Conservation (phyloP, 73 alveolate species). For the Paramecium bursaria region DNA sequence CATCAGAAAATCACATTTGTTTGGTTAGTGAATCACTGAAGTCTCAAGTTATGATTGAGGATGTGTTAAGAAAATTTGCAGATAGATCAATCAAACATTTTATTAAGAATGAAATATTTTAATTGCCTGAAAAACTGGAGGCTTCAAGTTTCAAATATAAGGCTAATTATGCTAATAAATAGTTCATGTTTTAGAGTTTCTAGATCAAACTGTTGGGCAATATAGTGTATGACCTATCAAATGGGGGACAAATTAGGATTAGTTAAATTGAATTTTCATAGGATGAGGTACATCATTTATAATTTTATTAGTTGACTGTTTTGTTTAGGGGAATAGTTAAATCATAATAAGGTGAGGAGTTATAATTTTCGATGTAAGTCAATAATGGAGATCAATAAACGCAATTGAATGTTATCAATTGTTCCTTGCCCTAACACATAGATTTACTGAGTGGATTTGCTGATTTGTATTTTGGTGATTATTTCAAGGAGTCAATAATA, state of each 20-base stretch:
- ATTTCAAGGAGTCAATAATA: slow-evolving; percentile 22
- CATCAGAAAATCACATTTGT: slow-evolving; percentile 31
- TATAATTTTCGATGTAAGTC: background rate
- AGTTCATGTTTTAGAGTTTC: slow-evolving; percentile 12
- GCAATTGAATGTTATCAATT: slow-evolving; percentile 1
- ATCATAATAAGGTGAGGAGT: slow-evolving; percentile 33
- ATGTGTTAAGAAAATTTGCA: slow-evolving; percentile 15
- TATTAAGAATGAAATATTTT: slow-evolving; percentile 26
- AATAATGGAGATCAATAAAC: slow-evolving; percentile 16
- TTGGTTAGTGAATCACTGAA: slow-evolving; percentile 45
- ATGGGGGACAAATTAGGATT: background rate
- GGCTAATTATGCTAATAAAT: slow-evolving; percentile 13
- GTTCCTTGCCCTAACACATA: slow-evolving; percentile 28
- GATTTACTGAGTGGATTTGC: slow-evolving; percentile 23
- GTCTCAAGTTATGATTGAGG: slow-evolving; percentile 5
- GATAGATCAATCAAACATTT: slow-evolving; percentile 14
- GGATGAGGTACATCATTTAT: slow-evolving; percentile 2
- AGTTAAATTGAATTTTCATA: slow-evolving; percentile 6
- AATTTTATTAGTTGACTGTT: too few species aligned
- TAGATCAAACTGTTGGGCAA: slow-evolving; percentile 4
- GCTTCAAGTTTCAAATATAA: slow-evolving; percentile 31
- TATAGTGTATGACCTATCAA: background rate
- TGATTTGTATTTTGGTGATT: slow-evolving; percentile 45
- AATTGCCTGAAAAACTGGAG: background rate
- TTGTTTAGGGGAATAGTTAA: slow-evolving; percentile 10